phyloP scores from a whole-genome alignment of 805 yeast species.

The Kodamaea jinghongensis region DNA sequence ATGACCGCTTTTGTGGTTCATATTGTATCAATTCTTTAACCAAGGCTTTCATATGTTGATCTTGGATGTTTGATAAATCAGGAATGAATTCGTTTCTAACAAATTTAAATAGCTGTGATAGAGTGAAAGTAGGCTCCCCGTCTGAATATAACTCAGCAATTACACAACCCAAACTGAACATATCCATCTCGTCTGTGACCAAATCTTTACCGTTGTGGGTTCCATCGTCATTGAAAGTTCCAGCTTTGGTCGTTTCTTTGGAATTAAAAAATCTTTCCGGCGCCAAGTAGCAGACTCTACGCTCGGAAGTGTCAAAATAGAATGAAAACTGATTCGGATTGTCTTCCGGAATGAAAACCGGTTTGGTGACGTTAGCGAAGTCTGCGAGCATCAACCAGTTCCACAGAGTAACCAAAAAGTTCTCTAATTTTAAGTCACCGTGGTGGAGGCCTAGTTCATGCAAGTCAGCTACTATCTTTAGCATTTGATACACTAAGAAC shows the following conservation, averaged over 20 bases:
- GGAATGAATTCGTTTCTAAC: slow-evolving; percentile 68
- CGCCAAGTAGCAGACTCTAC: slow-evolving; percentile 87
- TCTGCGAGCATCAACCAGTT: slow-evolving; percentile 83
- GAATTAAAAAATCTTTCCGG: slow-evolving; percentile 77
- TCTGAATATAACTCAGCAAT: slow-evolving; percentile 86
- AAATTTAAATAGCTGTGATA: slow-evolving; percentile 84
- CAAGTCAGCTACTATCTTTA: slow-evolving; percentile 59
- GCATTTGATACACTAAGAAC: slow-evolving; percentile 80
- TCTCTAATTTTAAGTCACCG: slow-evolving; percentile 92
- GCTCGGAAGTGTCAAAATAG: slow-evolving; percentile 85
- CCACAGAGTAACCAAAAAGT: slow-evolving; percentile 82
- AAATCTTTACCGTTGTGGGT: slow-evolving; percentile 18
- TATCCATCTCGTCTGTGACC: slow-evolving; percentile 69
- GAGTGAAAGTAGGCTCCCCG: slow-evolving; percentile 81
- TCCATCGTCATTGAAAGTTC: slow-evolving; percentile 22
- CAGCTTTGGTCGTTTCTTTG: slow-evolving; percentile 18
- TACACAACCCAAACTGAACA: slow-evolving; percentile 81
- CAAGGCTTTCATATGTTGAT: slow-evolving; percentile 49
- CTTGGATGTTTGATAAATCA: slow-evolving; percentile 54
- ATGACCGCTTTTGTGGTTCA: slow-evolving; percentile 58
- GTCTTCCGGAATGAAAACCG: slow-evolving; percentile 81
- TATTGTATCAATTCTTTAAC: slow-evolving; percentile 61
- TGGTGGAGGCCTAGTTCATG: slow-evolving; percentile 66
- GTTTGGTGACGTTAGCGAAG: slow-evolving; percentile 76
- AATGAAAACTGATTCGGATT: slow-evolving; percentile 91